Conservation (phyloP, 2,329 filamentous ascomycete genomes). For the Penicillium sclerotigenum region DNA sequence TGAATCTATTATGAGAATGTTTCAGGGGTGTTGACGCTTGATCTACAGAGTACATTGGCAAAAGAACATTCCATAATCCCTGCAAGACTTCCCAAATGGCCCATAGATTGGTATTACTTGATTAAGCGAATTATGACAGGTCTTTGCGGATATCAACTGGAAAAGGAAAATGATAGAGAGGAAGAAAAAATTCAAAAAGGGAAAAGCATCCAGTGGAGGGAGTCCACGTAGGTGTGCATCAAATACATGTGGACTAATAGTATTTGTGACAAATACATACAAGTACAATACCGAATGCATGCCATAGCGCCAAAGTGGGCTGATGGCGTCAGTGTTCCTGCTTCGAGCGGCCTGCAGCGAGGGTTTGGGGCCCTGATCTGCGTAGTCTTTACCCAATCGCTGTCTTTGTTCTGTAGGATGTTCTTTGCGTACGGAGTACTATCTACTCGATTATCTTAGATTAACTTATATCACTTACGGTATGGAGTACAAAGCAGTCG, state of each 20-base stretch:
- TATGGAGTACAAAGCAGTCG: neutral
- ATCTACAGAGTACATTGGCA: constrained; percentile 8
- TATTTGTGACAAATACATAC: constrained; percentile 3
- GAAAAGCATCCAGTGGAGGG: neutral
- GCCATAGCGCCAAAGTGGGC: constrained; percentile 19
- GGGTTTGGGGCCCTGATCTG: constrained; percentile 25
- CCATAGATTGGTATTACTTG: neutral
- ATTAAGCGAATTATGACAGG: neutral
- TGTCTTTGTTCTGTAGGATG: neutral
- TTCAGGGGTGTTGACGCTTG: constrained; percentile 4
- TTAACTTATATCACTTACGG: neutral
- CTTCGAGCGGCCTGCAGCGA: constrained; percentile 24
- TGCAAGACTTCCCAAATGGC: neutral
- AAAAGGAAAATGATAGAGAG: neutral
- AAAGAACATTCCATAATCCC: constrained; percentile 24
- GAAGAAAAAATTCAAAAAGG: neutral
- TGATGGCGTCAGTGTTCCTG: constrained; percentile 26
- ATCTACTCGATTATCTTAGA: neutral
- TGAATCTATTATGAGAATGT: constrained; percentile 1
- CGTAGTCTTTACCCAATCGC: constrained; percentile 3
- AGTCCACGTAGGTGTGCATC: constrained; percentile 8
- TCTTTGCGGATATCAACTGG: neutral
- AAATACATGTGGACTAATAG: neutral
- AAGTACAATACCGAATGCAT: constrained; percentile 9
- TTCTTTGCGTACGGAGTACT: neutral